phyloP scores from a whole-genome alignment of 2,329 filamentous ascomycete species.

The Trichoderma citrinoviride region DNA sequence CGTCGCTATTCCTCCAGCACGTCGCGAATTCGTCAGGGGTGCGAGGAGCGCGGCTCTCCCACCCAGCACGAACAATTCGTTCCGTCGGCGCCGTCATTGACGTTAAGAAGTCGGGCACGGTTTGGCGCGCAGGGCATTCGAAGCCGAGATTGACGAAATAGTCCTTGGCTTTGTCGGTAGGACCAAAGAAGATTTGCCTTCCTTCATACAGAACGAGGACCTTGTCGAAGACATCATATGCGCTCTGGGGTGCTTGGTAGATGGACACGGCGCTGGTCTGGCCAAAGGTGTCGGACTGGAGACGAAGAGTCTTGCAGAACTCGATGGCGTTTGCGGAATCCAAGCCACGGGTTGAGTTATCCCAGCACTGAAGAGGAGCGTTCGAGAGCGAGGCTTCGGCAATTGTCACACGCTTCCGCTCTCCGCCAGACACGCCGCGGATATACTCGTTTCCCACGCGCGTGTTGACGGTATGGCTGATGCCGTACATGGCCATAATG shows the following conservation, averaged over 20 bases:
- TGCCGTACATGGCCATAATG: slow-evolving; percentile 38
- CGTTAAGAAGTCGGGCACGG: slow-evolving; percentile 62
- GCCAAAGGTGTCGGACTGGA: slow-evolving; percentile 48
- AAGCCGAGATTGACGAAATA: slow-evolving; percentile 57
- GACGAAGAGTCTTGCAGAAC: slow-evolving; percentile 51
- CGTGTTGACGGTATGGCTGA: slow-evolving; percentile 52
- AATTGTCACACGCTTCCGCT: slow-evolving; percentile 41
- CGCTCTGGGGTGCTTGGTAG: slow-evolving; percentile 46
- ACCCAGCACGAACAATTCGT: slow-evolving; percentile 24
- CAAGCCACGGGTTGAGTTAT: slow-evolving; percentile 53
- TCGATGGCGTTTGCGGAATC: slow-evolving; percentile 54
- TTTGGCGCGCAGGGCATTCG: slow-evolving; percentile 59
- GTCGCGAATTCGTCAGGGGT: slow-evolving; percentile 39
- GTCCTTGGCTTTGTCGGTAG: slow-evolving; percentile 52
- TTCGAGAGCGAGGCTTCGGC: slow-evolving; percentile 29
- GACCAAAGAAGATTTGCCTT: slow-evolving; percentile 65
- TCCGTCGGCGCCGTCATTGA: slow-evolving; percentile 42
- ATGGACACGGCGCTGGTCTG: slow-evolving; percentile 50
- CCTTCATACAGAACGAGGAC: slow-evolving; percentile 64
- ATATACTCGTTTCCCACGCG: slow-evolving; percentile 53
- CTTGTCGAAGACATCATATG: slow-evolving; percentile 54
- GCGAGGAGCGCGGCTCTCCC: slow-evolving; percentile 27
- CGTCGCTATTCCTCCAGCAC: slow-evolving; percentile 31
- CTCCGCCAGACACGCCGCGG: slow-evolving; percentile 52
- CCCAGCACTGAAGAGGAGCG: slow-evolving; percentile 31